A percentile compares a stretch with the other conserved stretches of the same genome.
Conservation (phyloP, 805 yeast genomes). For the Dipodascus albidus region DNA sequence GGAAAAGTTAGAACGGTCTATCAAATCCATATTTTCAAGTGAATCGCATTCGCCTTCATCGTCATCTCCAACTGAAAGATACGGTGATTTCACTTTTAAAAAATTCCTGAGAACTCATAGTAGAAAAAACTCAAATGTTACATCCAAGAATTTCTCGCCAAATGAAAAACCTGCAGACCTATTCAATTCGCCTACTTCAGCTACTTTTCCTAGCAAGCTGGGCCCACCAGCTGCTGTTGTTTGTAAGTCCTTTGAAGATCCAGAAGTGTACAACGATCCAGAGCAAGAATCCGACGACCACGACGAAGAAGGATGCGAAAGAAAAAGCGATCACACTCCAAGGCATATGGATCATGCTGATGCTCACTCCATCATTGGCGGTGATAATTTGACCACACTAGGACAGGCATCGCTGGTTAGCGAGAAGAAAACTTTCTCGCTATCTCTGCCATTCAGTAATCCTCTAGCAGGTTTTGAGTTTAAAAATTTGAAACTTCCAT, state of each 20-base stretch:
- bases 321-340: not conserved
- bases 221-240: not conserved
- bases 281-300: not conserved
- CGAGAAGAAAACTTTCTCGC: slow-evolving; percentile 18
- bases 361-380: not conserved
- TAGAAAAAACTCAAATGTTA: not conserved
- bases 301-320: not conserved
- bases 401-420: too few species aligned
- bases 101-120: not conserved
- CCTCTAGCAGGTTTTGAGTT: slow-evolving; percentile 24
- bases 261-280: not conserved
- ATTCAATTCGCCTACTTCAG: too few species aligned
- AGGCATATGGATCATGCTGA: not conserved
- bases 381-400: not conserved
- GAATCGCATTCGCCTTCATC: not conserved
- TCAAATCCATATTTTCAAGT: not conserved
- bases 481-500: slow-evolving; percentile 11
- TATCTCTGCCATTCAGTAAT: slow-evolving; percentile 50
- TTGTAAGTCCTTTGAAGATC: not conserved
- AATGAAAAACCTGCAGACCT: too few species aligned
- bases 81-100: not conserved
- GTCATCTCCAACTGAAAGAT: not conserved
- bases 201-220: too few species aligned
- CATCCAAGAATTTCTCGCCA: not conserved
- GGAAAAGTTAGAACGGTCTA: not conserved